Evolutionary conservation across 139 green algal genomes (phyloP).

Genomic region (Chlamydomonas sp.): DNA sequence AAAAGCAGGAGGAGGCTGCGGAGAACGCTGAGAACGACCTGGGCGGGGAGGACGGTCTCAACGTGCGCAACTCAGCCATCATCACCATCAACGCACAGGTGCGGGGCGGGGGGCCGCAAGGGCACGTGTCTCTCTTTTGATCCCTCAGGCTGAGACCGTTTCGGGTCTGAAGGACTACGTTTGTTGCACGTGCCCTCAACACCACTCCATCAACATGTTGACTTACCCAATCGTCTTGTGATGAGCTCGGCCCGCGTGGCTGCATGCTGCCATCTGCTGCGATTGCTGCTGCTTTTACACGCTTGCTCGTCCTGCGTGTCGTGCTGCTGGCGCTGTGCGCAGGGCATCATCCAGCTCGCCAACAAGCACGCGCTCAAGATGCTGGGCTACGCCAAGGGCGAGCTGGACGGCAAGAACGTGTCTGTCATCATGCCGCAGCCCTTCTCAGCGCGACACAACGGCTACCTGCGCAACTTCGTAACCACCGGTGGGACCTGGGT

Average conservation of each 20-base stretch:
- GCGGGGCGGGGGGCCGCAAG: not conserved
- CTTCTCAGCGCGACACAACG: slow-evolving; percentile 58
- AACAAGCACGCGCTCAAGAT: slow-evolving; percentile 49
- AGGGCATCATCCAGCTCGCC: slow-evolving; percentile 45
- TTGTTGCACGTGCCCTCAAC: not conserved
- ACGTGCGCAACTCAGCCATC: slow-evolving; percentile 25
- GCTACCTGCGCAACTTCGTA: slow-evolving; percentile 60
- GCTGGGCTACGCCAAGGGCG: slow-evolving; percentile 55
- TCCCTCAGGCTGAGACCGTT: too few species aligned
- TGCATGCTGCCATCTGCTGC: too few species aligned
- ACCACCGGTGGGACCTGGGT: slow-evolving; percentile 28
- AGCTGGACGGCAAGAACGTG: slow-evolving; percentile 70
- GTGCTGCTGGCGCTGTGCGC: not conserved
- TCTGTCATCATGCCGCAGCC: slow-evolving; percentile 60
- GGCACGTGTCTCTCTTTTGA: not conserved
- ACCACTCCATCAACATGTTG: too few species aligned
- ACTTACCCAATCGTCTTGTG: not conserved
- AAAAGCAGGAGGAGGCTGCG: slow-evolving; percentile 47
- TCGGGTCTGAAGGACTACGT: not conserved
- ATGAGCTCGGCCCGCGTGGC: too few species aligned
- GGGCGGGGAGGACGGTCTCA: slow-evolving; percentile 17
- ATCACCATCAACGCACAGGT: slow-evolving; percentile 43
- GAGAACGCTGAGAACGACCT: slow-evolving; percentile 32
- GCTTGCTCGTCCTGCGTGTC: too few species aligned
- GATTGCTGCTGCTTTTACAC: not conserved